Conservation (phyloP, 768 basidiomycete species). For the Russula sp. region DNA sequence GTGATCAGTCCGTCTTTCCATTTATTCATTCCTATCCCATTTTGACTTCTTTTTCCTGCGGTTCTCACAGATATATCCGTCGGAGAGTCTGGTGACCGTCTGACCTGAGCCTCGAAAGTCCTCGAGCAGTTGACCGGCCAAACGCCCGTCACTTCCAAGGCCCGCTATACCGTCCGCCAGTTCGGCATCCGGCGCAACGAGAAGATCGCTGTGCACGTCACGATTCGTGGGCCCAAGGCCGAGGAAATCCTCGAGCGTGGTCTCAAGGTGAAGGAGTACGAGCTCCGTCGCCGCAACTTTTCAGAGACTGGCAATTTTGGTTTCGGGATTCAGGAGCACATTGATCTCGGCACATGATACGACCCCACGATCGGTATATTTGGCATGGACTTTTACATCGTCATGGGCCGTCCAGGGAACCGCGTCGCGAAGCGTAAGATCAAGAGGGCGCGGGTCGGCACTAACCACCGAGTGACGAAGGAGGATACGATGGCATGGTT, state of each 20-base stretch:
- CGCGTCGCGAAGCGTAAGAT: no score
- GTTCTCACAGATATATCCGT: constrained; percentile 99
- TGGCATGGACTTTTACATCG: no score
- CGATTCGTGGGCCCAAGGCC: constrained; percentile 9
- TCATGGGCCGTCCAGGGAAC: no score
- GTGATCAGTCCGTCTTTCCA: not conserved
- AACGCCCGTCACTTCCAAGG: constrained; percentile 72
- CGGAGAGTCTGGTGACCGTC: constrained; percentile 50
- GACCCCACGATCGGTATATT: no score
- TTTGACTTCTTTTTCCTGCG: constrained; percentile 94
- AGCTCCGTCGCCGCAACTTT: no score
- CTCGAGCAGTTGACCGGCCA: constrained; percentile 13
- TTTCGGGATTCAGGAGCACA: no score
- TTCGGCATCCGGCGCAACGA: constrained; percentile 99
- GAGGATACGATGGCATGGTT: no score
- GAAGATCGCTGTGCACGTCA: constrained; percentile 81
- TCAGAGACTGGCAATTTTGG: no score
- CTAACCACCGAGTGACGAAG: no score
- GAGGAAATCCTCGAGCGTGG: constrained; percentile 14
- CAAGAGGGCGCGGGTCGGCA: no score
- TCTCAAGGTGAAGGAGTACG: constrained; percentile 99
- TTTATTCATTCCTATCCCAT: constrained; percentile 40
- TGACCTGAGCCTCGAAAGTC: constrained; percentile 12
- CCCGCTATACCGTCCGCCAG: constrained; percentile 97
- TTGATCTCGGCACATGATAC: no score